Evolutionary conservation across 768 basidiomycete species (phyloP).

Genomic region (Sarcodon aspratus): DNA sequence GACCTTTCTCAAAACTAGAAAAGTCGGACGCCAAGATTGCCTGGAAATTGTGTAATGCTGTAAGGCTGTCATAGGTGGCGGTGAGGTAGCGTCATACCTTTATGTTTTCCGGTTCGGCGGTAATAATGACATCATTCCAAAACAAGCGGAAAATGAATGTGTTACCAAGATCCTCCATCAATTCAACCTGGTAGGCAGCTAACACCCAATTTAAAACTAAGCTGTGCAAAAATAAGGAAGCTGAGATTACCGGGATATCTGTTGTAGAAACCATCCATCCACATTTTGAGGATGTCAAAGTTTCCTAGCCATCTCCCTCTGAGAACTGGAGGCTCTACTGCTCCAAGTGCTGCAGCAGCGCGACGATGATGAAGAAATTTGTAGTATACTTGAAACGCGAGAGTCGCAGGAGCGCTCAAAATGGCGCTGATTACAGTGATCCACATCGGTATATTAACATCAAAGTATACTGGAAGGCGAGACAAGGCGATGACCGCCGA

Average conservation of each 20-base stretch:
- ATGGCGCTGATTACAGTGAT: too few relatives aligned
- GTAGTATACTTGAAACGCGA: too few relatives aligned
- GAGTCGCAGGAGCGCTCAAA: too few relatives aligned
- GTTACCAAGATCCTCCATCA: too few relatives aligned
- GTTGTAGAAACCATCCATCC: not conserved
- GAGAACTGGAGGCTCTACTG: not conserved
- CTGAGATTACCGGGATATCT: not conserved
- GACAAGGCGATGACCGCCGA: too few relatives aligned
- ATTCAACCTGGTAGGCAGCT: too few relatives aligned
- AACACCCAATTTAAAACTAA: too few relatives aligned
- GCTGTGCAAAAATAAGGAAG: too few relatives aligned
- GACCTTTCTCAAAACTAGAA: constrained; percentile 19
- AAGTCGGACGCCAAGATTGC: constrained; percentile 27
- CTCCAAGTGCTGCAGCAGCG: not conserved
- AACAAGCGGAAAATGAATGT: too few relatives aligned
- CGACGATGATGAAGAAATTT: too few relatives aligned
- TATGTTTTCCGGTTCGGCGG: constrained; percentile 15
- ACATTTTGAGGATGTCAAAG: not conserved
- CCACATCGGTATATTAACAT: too few relatives aligned
- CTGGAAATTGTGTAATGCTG: constrained; percentile 9
- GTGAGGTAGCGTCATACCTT: constrained; percentile 16
- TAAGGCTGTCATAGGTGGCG: not conserved
- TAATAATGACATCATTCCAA: not conserved
- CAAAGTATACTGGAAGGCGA: too few relatives aligned
- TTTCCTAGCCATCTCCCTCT: not conserved